phyloP scores from a whole-genome alignment of 2,329 filamentous ascomycete genomes.

The Chrysoporthe deuterocubensis region DNA sequence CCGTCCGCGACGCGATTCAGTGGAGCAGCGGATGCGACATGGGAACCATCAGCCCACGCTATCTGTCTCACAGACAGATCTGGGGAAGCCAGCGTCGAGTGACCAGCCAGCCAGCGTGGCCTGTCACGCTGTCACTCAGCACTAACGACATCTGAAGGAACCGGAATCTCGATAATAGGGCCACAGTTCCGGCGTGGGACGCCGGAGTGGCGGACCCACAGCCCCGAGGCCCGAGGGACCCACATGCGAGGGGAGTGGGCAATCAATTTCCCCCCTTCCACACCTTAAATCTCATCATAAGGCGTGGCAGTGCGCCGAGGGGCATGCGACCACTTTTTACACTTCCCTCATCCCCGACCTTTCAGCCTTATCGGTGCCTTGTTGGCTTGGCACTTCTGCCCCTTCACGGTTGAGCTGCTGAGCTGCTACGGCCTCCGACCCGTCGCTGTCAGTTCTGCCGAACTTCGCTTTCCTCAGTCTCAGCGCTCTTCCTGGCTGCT shows the following conservation, averaged over 20 bases:
- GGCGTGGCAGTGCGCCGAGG: background rate
- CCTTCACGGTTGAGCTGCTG: background rate
- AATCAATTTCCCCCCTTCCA: background rate
- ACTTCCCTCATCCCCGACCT: background rate
- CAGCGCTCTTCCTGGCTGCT: background rate
- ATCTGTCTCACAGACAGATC: background rate
- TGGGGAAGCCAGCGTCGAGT: background rate
- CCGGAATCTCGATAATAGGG: background rate
- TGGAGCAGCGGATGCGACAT: background rate
- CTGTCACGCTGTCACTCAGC: background rate
- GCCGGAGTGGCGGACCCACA: background rate
- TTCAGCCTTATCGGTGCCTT: constrained; percentile 1
- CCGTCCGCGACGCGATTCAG: background rate
- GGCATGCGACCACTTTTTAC: constrained; percentile 4
- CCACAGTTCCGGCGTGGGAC: background rate
- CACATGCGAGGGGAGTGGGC: background rate
- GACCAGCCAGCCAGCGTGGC: background rate
- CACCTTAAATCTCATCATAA: background rate
- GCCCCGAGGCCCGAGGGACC: background rate
- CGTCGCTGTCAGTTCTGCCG: constrained; percentile 5
- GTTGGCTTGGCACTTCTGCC: background rate
- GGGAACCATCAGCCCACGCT: background rate
- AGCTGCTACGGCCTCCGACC: background rate
- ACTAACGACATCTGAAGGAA: background rate
- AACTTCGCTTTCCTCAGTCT: background rate